These are phyloP conservation scores for Colletotrichum falcatum DNA, from an alignment of 2,329 filamentous ascomycete species.

Conservation along the genomic window DNA sequence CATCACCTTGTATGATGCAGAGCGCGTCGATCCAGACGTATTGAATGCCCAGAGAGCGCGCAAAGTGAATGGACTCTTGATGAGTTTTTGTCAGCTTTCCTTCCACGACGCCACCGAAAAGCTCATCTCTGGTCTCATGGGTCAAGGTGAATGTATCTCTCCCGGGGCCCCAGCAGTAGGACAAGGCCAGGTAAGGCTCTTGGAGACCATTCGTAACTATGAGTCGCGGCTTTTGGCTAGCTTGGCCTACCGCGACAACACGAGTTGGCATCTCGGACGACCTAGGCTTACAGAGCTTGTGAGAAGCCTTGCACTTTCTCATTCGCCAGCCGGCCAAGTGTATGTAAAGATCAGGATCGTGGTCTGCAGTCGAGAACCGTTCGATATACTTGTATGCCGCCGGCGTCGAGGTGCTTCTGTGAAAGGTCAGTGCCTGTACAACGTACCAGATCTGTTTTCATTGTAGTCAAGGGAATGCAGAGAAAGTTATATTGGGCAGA, in stretches of 20 bases:
- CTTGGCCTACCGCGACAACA: slow-evolving; percentile 4
- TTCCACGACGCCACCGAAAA: not conserved
- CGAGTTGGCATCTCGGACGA: slow-evolving; percentile 20
- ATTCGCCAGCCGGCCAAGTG: slow-evolving; percentile 7
- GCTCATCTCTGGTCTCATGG: slow-evolving; percentile 1
- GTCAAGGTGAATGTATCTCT: slow-evolving; percentile 7
- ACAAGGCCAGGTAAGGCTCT: slow-evolving; percentile 22
- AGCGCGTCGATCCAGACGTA: slow-evolving; percentile 32
- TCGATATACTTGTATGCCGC: slow-evolving; percentile 3
- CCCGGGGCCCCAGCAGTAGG: slow-evolving; percentile 24
- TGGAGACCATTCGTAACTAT: not conserved
- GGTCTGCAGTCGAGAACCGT: slow-evolving; percentile 1
- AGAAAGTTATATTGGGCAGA: too few species aligned
- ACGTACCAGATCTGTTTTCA: too few species aligned
- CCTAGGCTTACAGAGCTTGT: slow-evolving; percentile 10
- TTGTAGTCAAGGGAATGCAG: too few species aligned
- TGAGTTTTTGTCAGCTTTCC: slow-evolving; percentile 9
- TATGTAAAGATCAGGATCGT: slow-evolving; percentile 3
- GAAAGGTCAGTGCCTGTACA: not conserved
- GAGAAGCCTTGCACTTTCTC: slow-evolving; percentile 2
- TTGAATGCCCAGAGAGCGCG: slow-evolving; percentile 7
- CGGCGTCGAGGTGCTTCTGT: not conserved
- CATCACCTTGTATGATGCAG: slow-evolving; percentile 40
- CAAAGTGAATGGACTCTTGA: slow-evolving; percentile 10
- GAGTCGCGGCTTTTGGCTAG: not conserved